A percentile compares a stretch with the other conserved stretches of the same genome.
Conservation (phyloP, 768 basidiomycete genomes). For the Auriscalpium microsporum region DNA sequence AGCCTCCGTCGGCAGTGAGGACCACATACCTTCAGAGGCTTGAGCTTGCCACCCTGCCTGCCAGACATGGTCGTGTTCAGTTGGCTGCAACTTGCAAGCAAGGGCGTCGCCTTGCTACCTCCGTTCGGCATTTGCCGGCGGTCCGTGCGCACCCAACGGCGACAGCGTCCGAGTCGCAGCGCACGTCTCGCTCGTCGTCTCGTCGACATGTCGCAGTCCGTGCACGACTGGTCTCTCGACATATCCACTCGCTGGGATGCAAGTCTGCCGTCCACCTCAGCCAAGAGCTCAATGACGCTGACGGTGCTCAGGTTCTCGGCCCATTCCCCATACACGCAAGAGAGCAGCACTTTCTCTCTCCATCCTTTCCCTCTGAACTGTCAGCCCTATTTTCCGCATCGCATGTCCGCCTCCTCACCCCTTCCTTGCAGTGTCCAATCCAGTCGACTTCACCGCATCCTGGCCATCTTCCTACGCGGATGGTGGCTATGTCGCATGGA, state of each 20-base stretch:
- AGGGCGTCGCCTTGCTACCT: no score
- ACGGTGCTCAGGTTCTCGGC: constrained; percentile 53
- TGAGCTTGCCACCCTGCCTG: constrained; percentile 79
- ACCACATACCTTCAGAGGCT: constrained; percentile 70
- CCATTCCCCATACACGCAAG: constrained; percentile 80
- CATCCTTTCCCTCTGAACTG: constrained; percentile 64
- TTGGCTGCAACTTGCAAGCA: no score
- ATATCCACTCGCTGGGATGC: no score
- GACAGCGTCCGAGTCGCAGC: no score
- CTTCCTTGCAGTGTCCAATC: constrained; percentile 34
- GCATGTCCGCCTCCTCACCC: constrained; percentile 1
- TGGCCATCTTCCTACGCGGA: constrained; percentile 70
- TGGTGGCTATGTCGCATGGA: constrained; percentile 53
- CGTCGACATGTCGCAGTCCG: no score
- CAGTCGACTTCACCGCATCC: constrained; percentile 37
- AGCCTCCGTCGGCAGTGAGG: not conserved
- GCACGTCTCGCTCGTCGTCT: no score
- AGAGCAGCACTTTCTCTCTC: constrained; percentile 77
- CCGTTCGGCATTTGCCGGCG: no score
- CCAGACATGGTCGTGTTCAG: constrained; percentile 35
- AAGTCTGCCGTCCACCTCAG: no score
- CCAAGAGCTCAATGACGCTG: constrained; percentile 36
- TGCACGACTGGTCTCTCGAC: no score
- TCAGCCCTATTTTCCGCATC: constrained; percentile 23
- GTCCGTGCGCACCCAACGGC: no score